These are phyloP conservation scores for Cenchrus americanus DNA, from an alignment of 176 grass and related monocot genomes.

Conservation along the genomic window DNA sequence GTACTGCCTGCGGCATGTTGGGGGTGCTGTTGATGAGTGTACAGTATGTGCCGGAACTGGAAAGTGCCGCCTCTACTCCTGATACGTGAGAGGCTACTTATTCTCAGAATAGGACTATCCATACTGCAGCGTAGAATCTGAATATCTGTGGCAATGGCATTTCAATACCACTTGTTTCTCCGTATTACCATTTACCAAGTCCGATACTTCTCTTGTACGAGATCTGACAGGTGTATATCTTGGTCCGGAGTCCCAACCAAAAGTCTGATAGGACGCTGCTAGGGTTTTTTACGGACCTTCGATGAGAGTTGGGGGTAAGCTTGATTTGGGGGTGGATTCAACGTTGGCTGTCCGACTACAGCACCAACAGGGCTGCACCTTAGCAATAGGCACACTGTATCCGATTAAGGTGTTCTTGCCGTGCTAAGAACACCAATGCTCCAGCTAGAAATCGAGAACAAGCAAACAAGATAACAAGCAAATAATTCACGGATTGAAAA, in stretches of 20 bases:
- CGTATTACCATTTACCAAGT: background rate
- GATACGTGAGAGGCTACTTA: constrained; percentile 11
- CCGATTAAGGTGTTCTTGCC: too few relatives aligned
- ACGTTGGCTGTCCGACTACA: too few relatives aligned
- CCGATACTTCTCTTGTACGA: background rate
- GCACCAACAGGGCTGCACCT: too few relatives aligned
- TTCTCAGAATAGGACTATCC: background rate
- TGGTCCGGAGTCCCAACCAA: background rate
- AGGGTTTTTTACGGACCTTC: too few relatives aligned
- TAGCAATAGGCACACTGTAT: too few relatives aligned
- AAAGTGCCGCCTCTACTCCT: constrained; percentile 68
- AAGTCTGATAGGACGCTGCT: background rate
- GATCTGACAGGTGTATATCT: background rate
- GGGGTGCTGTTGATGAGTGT: constrained; percentile 72
- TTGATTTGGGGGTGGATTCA: too few relatives aligned
- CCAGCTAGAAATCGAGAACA: too few relatives aligned
- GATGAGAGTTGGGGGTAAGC: too few relatives aligned
- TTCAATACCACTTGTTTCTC: background rate
- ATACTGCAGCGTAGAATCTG: background rate
- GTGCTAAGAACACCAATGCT: too few relatives aligned
- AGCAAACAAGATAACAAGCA: too few relatives aligned
- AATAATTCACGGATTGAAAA: too few relatives aligned
- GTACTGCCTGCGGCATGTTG: constrained; percentile 72
- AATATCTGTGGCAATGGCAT: background rate
- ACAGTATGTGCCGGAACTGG: constrained; percentile 75